A percentile compares a stretch with the other conserved stretches of the same genome.
phyloP scores from a whole-genome alignment of 2,329 filamentous ascomycete genomes.

The Zasmidium angulare region DNA sequence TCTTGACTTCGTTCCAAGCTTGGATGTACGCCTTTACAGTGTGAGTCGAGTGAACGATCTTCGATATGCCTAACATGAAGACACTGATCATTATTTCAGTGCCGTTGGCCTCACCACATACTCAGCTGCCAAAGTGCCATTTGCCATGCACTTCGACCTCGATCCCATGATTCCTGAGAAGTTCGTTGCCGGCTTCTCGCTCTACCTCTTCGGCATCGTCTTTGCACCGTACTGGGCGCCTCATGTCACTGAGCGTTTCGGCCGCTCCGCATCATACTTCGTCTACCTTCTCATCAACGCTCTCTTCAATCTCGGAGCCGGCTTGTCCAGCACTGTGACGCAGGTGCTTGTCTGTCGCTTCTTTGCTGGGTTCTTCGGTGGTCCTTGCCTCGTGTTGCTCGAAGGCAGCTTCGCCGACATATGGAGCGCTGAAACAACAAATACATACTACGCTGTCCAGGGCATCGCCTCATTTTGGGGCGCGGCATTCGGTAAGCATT shows the following conservation, averaged over 20 bases:
- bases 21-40: conserved; percentile 14
- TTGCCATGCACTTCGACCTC: conserved; percentile 49
- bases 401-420: conserved; percentile 40
- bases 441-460: conserved; percentile 37
- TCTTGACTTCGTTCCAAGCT: conserved; percentile 9
- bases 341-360: conserved; percentile 58
- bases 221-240: conserved; percentile 67
- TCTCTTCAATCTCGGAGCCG: conserved; percentile 58
- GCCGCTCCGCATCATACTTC: conserved; percentile 56
- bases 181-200: conserved; percentile 34
- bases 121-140: conserved; percentile 10
- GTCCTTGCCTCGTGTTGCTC: conserved; percentile 50
- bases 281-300: conserved; percentile 47
- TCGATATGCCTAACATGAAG: not conserved
- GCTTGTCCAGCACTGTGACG: conserved; percentile 52
- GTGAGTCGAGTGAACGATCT: conserved; percentile 1
- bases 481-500: conserved; percentile 21
- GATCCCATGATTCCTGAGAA: conserved; percentile 58
- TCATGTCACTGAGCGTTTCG: conserved; percentile 58
- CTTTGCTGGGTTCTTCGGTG: conserved; percentile 71
- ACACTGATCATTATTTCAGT: not conserved
- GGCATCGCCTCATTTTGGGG: conserved; percentile 34
- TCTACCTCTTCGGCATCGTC: conserved; percentile 62
- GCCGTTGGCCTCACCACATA: conserved; percentile 16
- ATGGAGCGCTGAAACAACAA: conserved; percentile 29